Base-by-base conservation (phyloP, 768 basidiomycete species). In the Collybiopsis confluens region DNA sequence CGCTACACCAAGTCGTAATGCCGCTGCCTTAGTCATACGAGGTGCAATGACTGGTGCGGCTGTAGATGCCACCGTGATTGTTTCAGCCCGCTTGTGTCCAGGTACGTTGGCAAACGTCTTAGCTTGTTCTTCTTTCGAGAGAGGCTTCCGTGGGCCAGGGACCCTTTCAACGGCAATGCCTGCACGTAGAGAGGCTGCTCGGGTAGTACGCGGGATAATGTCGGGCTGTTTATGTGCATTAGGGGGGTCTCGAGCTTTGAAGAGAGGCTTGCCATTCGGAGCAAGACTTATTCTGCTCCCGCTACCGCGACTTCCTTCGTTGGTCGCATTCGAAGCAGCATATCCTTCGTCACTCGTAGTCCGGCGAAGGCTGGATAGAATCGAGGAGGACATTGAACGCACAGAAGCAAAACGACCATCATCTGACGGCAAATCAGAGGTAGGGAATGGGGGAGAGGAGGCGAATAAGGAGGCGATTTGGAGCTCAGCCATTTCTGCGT, bases 401-500 rank as follows among this genome's bases (percentile, higher is more conserved):
- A 75, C 65, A 23, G 70, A 69, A 15, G 59, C 66, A 54, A 71
- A 70, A 21, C 67, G 64, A 23, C 70, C 68, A 43, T 62, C 68
- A 63, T 68, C 71, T 2, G 74, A 63, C 1, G 86, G 85, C 10
- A 90, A 77, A 30, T 89, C 87, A 2, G 76, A 66, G 4, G 80
- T 73, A 2, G 83, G 85, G 71, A 91, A 91, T 1, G 88, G 88
- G 3, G 91, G 91, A 0, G 90, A 91, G 8, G 88, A 91, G 3
- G 77, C 86, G 61, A 93, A 93, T 54, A 93, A 77, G 38, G 87
- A 76, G 4, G 79, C 73, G 51, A 93, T 92, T 61, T 92, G 86
- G 3, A 86, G 73, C 67, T 92, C 90, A 10, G 91, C 91, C n/a
- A 74, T 79, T 27, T 81, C 73, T 1, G 64, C 66, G 66, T 86